Evolutionary conservation across 805 yeast species (phyloP).

Genomic region (Priceomyces medius): DNA sequence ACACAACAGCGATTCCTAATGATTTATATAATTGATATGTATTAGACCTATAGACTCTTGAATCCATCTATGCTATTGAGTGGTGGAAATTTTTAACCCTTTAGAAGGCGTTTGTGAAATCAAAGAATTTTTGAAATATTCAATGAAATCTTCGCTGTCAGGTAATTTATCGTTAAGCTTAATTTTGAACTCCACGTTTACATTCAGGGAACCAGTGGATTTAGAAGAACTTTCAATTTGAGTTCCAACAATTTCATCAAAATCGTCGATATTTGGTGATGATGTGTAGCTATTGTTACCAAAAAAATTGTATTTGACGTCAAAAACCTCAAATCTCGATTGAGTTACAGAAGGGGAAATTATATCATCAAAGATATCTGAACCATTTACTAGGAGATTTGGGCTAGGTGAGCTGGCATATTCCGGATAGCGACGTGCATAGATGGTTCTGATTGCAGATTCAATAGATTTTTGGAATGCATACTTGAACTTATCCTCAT

Average conservation of each 20-base stretch:
- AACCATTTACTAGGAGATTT: conserved; percentile 11
- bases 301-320: conserved; percentile 23
- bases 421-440: conserved; percentile 36
- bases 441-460: conserved; percentile 29
- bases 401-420: conserved; percentile 32
- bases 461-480: conserved; percentile 32
- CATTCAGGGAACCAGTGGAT: conserved; percentile 13
- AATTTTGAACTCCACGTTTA: conserved; percentile 33
- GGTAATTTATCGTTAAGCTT: conserved; percentile 29
- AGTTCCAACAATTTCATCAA: conserved; percentile 37
- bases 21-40: background rate
- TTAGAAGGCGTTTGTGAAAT: conserved; percentile 30
- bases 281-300: conserved; percentile 8
- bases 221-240: conserved; percentile 6
- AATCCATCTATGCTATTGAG: background rate
- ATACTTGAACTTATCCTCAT: conserved; percentile 25
- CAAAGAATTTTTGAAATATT: conserved; percentile 32
- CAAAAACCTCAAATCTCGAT: conserved; percentile 34
- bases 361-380: conserved; percentile 40
- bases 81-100: conserved; percentile 7
- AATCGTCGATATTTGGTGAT: conserved; percentile 12
- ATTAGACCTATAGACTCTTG: background rate
- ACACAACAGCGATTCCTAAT: too few relatives aligned
- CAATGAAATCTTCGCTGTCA: conserved; percentile 38
- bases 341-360: conserved; percentile 35